Conservation (phyloP, 495 filamentous ascomycete species). For the Tuber magnatum region DNA sequence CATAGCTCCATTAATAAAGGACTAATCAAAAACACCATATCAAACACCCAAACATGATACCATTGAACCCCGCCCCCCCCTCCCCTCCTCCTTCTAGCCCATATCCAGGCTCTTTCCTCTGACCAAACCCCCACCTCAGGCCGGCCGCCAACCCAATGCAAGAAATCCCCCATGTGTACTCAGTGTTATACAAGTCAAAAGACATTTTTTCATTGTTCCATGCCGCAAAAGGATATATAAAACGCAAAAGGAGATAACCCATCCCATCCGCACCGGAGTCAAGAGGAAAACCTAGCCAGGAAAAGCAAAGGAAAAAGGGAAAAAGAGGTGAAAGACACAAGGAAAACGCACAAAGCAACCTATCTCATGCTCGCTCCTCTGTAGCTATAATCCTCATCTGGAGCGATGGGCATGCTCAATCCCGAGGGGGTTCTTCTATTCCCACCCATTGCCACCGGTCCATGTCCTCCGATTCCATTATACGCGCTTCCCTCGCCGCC, state of each 20-base stretch:
- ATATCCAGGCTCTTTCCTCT: neutral
- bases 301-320: neutral
- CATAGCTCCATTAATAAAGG: neutral
- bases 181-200: conserved; percentile 2
- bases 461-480: conserved; percentile 34
- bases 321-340: neutral
- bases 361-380: conserved; percentile 22
- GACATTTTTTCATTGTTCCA: conserved; percentile 1
- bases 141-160: neutral
- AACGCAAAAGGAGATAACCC: conserved; percentile 1
- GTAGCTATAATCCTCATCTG: conserved; percentile 28
- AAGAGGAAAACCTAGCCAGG: neutral
- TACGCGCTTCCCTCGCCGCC: conserved; percentile 34
- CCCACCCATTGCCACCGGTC: conserved; percentile 20
- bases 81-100: neutral
- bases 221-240: conserved; percentile 4
- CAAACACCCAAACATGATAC: conserved; percentile 3
- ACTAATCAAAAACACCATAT: conserved; percentile 1
- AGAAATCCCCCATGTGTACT: neutral
- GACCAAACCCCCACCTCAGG: neutral
- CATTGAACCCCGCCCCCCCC: neutral
- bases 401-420: conserved; percentile 33
- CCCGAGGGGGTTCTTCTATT: conserved; percentile 3
- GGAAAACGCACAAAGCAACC: neutral
- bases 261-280: neutral